Percentiles rank a stretch among this genome's conserved stretches.
Evolutionary conservation across 768 basidiomycete species (phyloP).

Genomic region (Auriscalpium microsporum): DNA sequence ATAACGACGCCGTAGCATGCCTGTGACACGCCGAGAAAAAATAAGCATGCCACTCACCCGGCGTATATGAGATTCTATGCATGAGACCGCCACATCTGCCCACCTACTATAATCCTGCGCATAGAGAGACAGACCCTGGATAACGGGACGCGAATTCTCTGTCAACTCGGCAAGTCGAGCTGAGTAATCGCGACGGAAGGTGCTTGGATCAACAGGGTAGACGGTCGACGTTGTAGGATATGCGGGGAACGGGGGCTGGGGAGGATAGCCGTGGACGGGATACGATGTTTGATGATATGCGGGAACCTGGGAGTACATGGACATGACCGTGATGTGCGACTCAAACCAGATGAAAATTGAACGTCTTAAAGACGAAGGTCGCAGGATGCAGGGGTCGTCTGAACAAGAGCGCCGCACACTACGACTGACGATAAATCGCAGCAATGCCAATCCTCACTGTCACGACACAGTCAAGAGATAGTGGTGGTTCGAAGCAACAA

Average conservation of each 20-base stretch:
- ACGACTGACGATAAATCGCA: not conserved
- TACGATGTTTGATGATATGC: conserved; percentile 41
- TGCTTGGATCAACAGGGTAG: conserved; percentile 52
- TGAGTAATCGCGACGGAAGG: conserved; percentile 74
- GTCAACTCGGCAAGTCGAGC: conserved; percentile 71
- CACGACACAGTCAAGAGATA: conserved; percentile 12
- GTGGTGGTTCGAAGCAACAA: conserved; percentile 10
- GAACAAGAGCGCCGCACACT: not conserved
- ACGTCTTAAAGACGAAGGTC: not conserved
- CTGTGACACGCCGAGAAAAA: not conserved
- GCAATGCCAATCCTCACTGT: conserved; percentile 9
- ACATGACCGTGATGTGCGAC: conserved; percentile 35
- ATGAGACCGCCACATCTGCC: conserved; percentile 72
- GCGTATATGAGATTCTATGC: conserved; percentile 74
- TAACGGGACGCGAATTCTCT: conserved; percentile 92
- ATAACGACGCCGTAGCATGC: not conserved
- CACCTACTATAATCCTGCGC: conserved; percentile 81
- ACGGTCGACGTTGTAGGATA: conserved; percentile 31
- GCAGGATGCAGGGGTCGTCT: conserved; percentile 2
- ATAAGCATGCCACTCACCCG: conserved; percentile 55
- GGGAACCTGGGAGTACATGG: conserved; percentile 46
- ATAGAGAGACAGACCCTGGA: conserved; percentile 85
- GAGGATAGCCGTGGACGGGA: conserved; percentile 20
- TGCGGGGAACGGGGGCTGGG: conserved; percentile 41
- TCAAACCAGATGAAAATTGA: conserved; percentile 10